phyloP scores from a whole-genome alignment of 352 stramenopile species.

The Hyaloperonospora brassicae region DNA sequence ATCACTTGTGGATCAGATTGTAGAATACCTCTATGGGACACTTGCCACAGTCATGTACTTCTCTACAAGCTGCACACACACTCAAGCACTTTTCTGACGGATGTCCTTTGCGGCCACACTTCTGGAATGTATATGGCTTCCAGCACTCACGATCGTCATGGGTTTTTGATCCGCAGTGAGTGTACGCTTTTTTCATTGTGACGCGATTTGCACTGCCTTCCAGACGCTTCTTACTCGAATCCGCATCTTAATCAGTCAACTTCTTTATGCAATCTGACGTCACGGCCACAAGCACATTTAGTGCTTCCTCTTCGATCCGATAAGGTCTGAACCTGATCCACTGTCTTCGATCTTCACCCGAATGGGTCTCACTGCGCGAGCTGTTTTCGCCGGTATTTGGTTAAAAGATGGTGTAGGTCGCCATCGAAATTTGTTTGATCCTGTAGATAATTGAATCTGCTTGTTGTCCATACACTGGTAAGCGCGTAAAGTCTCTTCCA shows the following conservation, averaged over 20 bases:
- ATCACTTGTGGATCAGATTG: no score
- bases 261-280: no score
- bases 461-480: background rate
- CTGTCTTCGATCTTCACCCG: background rate
- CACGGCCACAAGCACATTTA: slow-evolving; percentile 26
- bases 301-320: background rate
- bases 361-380: background rate
- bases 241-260: no score
- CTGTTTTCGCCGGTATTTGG: background rate
- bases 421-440: background rate
- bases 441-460: background rate
- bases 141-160: slow-evolving; percentile 16
- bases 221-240: no score
- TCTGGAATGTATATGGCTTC: slow-evolving; percentile 7
- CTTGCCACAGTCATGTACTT: no score
- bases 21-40: no score
- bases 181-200: no score
- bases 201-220: no score
- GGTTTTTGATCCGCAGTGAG: background rate
- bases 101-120: slow-evolving; percentile 4
- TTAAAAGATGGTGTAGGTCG: background rate
- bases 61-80: no score
- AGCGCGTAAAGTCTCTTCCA: background rate
- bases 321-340: background rate
- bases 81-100: no score